Evolutionary conservation across 2,329 filamentous ascomycete genomes (phyloP).

Genomic region (Bipolaris oryzae): DNA sequence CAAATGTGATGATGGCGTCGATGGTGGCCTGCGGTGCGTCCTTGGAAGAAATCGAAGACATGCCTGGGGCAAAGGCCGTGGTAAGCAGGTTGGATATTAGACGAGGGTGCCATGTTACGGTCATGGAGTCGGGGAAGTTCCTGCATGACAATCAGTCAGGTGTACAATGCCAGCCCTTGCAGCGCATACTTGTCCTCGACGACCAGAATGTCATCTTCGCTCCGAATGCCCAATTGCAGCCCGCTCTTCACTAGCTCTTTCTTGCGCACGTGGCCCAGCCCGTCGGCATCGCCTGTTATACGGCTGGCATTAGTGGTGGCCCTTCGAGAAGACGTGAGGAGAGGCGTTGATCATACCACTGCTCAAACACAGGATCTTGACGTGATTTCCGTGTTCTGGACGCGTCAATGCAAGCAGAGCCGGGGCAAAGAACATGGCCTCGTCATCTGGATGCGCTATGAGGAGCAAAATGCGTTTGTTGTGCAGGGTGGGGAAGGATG

Average conservation of each 20-base stretch:
- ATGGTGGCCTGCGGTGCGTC: conserved; percentile 63
- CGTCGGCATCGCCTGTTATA: conserved; percentile 75
- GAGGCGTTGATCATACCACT: conserved; percentile 63
- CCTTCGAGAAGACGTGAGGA: neutral
- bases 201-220: conserved; percentile 82
- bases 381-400: conserved; percentile 81
- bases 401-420: conserved; percentile 82
- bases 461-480: conserved; percentile 90
- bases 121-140: conserved; percentile 91
- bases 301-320: conserved; percentile 12
- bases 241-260: conserved; percentile 84
- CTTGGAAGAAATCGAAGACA: conserved; percentile 52
- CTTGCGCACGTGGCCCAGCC: conserved; percentile 81
- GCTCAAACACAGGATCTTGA: conserved; percentile 93
- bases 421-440: conserved; percentile 99
- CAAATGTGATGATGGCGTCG: conserved; percentile 89
- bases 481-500: conserved; percentile 67
- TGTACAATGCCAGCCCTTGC: conserved; percentile 7
- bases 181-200: conserved; percentile 72
- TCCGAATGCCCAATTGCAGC: conserved; percentile 73
- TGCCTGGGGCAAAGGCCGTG: conserved; percentile 73
- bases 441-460: conserved; percentile 97
- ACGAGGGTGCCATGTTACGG: conserved; percentile 72
- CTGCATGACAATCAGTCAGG: conserved; percentile 37
- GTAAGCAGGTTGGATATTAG: conserved; percentile 74